Base-by-base conservation (phyloP, 2,329 filamentous ascomycete genomes). In the Aspergillus thermomutatus region DNA sequence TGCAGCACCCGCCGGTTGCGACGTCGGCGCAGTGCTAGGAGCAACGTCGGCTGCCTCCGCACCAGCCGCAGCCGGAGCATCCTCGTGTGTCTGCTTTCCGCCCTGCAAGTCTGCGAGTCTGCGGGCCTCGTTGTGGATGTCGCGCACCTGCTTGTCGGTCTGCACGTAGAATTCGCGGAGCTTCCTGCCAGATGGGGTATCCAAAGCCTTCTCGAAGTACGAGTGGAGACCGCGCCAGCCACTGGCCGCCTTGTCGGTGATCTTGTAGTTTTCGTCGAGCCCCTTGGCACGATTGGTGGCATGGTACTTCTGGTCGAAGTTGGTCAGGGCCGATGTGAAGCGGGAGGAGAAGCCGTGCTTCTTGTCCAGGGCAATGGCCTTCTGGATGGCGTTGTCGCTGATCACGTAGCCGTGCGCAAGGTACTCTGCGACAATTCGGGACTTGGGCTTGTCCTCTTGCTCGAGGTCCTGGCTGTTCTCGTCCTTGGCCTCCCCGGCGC, bases 381-480 rank as follows among this genome's bases (percentile, higher is more conserved):
- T 84, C 79, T 94, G 84, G 66, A 96, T 87, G 51, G 90, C 90
- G 55, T 83, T 80, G 71, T 89, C 87, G 59, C 84, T 92, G 63
- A 97, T 82, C 41, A 87, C 84, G 79, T 99, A 99, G 66, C 94
- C 94, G 69, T 97, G 91, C 10, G 94, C 92, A 34, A 99, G 88
- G 77, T 97, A 97, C 80, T 99, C 94, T 63, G 94, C 94, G 51
- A 97, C 77, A 74, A 99, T 96, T 68, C 94, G 91, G 43, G 90
- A 86, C 68, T 92, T 89, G 17, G 94, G 94, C 83, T 99, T 99
- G 81, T 97, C 92, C 77, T 99, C 94, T 73, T 99, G 94, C 14
- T 88, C 86, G 67, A 97, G 87, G 66, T 92, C 85, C 67, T 91
- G 82, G 52, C 73, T 67, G 54, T 76, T 81, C 58, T 87, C 83